Evolutionary conservation across 345 rosid genomes (phyloP).

Genomic region (Jatropha curcas): DNA sequence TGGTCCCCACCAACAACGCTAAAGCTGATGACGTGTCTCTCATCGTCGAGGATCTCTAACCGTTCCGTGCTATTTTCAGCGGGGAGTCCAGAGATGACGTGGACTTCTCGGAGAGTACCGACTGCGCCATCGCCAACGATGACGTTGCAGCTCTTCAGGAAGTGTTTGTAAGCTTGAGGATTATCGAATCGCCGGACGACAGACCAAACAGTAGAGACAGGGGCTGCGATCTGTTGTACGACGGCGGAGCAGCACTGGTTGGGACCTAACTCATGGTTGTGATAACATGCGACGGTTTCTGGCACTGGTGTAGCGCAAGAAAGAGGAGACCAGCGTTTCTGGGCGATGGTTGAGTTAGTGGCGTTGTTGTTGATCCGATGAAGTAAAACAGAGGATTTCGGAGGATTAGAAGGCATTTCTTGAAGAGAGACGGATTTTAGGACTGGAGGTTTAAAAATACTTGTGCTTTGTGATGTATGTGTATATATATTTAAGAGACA

Average conservation of each 20-base stretch:
- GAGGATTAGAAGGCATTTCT: constrained; percentile 32
- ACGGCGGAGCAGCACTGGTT: constrained; percentile 39
- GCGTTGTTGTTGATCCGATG: constrained; percentile 31
- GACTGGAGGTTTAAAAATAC: not conserved
- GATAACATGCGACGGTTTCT: constrained; percentile 24
- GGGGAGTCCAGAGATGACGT: constrained; percentile 38
- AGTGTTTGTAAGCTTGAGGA: constrained; percentile 37
- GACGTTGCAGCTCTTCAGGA: constrained; percentile 39
- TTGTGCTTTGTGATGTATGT: not conserved
- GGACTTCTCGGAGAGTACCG: constrained; percentile 37
- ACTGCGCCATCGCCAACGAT: constrained; percentile 32
- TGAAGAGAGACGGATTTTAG: not conserved
- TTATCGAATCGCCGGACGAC: constrained; percentile 37
- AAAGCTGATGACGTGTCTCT: constrained; percentile 36
- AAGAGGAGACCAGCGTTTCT: constrained; percentile 32
- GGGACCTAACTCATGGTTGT: constrained; percentile 27
- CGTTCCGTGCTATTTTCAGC: constrained; percentile 34
- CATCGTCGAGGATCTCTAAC: constrained; percentile 44
- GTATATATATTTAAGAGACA: not conserved
- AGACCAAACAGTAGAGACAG: constrained; percentile 37
- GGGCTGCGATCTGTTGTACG: constrained; percentile 36
- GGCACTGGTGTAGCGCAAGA: constrained; percentile 26
- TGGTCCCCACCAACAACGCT: constrained; percentile 42
- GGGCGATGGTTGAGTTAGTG: constrained; percentile 7
- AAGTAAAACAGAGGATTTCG: constrained; percentile 31